Evolutionary conservation across 345 rosid species (phyloP).

Genomic region (Eutrema japonicum): DNA sequence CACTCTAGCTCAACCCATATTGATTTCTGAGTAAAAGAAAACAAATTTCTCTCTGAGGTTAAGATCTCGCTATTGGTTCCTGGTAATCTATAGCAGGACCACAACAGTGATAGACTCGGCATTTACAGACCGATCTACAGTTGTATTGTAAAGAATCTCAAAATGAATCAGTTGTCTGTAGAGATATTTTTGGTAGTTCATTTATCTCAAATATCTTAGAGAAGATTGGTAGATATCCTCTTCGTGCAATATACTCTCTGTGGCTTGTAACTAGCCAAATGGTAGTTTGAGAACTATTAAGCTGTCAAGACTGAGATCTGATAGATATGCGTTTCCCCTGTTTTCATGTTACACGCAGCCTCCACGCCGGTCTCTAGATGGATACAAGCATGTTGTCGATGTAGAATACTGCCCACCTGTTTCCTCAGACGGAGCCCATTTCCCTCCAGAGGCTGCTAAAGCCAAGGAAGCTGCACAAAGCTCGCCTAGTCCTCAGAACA

Average conservation of each 20-base stretch:
- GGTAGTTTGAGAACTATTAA: conserved; percentile 14
- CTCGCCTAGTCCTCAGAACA: conserved; percentile 61
- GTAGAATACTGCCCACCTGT: conserved; percentile 88
- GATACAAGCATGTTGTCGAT: conserved; percentile 93
- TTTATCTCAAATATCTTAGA: neutral
- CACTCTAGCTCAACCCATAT: neutral
- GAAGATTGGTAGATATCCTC: conserved; percentile 1
- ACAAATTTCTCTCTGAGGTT: neutral
- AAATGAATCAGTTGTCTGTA: neutral
- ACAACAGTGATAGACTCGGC: neutral
- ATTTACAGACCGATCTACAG: neutral
- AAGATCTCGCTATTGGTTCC: neutral
- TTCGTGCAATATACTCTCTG: conserved; percentile 9
- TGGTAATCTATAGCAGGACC: conserved; percentile 6
- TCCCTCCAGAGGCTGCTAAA: conserved; percentile 85
- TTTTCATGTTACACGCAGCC: conserved; percentile 55
- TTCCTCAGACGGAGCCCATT: conserved; percentile 81
- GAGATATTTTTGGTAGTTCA: conserved; percentile 2
- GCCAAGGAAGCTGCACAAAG: conserved; percentile 91
- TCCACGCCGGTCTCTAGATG: conserved; percentile 82
- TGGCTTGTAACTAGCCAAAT: neutral
- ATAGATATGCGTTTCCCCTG: conserved; percentile 6
- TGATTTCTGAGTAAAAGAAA: neutral
- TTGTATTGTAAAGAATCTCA: neutral
- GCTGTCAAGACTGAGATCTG: conserved; percentile 3